These are phyloP conservation scores for Oryza longistaminata DNA, from an alignment of 176 grass and related monocot genomes.

Conservation along the genomic window DNA sequence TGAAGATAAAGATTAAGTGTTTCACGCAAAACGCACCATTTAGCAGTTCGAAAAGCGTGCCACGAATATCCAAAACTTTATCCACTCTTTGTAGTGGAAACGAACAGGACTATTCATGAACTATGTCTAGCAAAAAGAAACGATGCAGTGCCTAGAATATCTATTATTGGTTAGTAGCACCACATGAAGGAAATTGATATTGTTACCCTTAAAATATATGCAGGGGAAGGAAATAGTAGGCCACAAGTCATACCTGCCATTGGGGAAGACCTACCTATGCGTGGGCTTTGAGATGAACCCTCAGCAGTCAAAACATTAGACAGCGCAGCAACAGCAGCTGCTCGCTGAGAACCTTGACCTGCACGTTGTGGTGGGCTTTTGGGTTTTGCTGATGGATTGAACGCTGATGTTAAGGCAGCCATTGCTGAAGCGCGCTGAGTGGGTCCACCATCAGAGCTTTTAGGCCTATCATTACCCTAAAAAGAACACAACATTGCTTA, in stretches of 20 bases:
- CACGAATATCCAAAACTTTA: no score
- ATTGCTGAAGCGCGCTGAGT: slow-evolving; percentile 87
- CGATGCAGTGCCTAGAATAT: slow-evolving; percentile 14
- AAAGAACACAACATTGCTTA: slow-evolving; percentile 6
- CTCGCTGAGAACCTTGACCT: slow-evolving; percentile 87
- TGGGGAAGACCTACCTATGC: slow-evolving; percentile 33
- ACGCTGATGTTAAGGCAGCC: slow-evolving; percentile 74
- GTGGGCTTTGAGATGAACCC: slow-evolving; percentile 59
- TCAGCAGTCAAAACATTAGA: slow-evolving; percentile 79
- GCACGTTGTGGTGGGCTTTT: slow-evolving; percentile 47
- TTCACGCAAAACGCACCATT: no score
- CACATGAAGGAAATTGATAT: slow-evolving; percentile 23
- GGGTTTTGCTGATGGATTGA: slow-evolving; percentile 69
- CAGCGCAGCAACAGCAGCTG: slow-evolving; percentile 87
- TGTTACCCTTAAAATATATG: not conserved
- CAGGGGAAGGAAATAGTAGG: slow-evolving; percentile 30
- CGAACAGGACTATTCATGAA: not conserved
- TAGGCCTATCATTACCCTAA: slow-evolving; percentile 49
- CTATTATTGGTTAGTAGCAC: not conserved
- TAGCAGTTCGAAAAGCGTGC: no score
- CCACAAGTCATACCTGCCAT: slow-evolving; percentile 27
- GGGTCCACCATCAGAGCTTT: slow-evolving; percentile 59
- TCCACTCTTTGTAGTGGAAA: no score
- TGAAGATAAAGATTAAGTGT: no score
- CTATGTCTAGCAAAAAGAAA: not conserved